Evolutionary conservation across 2,329 filamentous ascomycete species (phyloP), one percentile per base, ranked within the genome.

Genomic region (Xylaria polymorpha): DNA sequence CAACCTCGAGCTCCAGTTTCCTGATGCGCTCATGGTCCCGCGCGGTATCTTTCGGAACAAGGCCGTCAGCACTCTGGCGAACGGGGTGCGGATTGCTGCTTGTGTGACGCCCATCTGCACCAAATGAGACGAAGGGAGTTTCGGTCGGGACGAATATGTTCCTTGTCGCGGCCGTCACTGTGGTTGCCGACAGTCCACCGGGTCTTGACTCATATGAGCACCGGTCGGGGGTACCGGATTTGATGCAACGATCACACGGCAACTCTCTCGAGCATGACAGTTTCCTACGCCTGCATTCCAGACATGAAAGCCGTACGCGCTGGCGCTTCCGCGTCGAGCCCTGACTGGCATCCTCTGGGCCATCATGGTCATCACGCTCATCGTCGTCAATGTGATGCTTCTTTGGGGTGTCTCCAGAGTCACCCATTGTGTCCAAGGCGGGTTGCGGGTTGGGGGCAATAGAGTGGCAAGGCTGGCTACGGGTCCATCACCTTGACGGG

Each of bases 161-260:
- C 80, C 85, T 80, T 83, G 86, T 72, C 74, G 77, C 66, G 72
- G 77, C 15, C 74, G 79, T n/a, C 73, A 77, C 37, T 12, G 65
- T 32, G 2, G 65, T 44, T 6, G 71, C 56, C 39, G 53, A 25
- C 20, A 57, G 25, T 2, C 64, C 65, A 35, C 82, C 81, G 22
- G 82, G 81, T 43, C 81, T 78, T 37, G 86, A 85, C 78, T 89
- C 87, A 74, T 89, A 89, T 70, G 84, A 87, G 79, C 87, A 89
- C 18, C 85, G 83, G 61, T 88, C 87, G 22, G 87, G 84, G 35
- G 87, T 89, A 74, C 86, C 87, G 69, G 86, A 88, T 79, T 88
- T 89, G 78, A 89, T 83, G 78, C 87, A 90, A 56, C 87, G 85
- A 77, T 88, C 86, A 75, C 87, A 90, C 29, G 87, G 87, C 73